Conservation (phyloP, 2,329 filamentous ascomycete species). For the Colletotrichum echinochloae region DNA sequence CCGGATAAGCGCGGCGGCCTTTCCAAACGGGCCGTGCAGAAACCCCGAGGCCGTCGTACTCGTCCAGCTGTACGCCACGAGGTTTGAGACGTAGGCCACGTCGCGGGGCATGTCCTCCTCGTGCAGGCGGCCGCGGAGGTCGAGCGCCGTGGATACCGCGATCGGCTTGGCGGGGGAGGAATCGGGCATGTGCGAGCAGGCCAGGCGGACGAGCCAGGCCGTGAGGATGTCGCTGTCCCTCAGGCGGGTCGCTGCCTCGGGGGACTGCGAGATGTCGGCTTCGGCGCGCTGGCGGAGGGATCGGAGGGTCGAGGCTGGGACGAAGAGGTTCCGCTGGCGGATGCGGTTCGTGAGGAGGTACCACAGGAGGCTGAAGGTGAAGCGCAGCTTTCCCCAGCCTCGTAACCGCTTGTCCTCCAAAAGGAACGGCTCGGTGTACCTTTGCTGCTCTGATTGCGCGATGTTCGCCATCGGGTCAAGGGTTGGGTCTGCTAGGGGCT, state of each 20-base stretch:
- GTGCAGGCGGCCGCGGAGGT: constrained; percentile 29
- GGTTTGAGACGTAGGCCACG: constrained; percentile 25
- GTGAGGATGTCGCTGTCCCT: constrained; percentile 36
- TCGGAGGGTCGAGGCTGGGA: constrained; percentile 36
- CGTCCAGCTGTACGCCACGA: constrained; percentile 37
- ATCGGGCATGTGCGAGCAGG: constrained; percentile 13
- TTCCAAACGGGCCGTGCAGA: constrained; percentile 17
- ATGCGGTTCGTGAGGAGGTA: constrained; percentile 35
- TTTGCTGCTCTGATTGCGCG: constrained; percentile 36
- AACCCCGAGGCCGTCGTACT: constrained; percentile 4
- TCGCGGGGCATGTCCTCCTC: constrained; percentile 15
- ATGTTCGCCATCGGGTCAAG: constrained; percentile 41
- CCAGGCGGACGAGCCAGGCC: constrained; percentile 28
- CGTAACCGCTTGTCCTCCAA: constrained; percentile 25
- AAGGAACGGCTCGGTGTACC: constrained; percentile 50
- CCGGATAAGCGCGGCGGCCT: constrained; percentile 17
- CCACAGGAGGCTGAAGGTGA: constrained; percentile 26
- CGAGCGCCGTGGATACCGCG: constrained; percentile 29
- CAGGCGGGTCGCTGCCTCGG: background rate
- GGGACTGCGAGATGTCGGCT: background rate
- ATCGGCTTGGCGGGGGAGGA: background rate
- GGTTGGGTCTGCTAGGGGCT: constrained; percentile 48
- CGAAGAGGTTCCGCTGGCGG: constrained; percentile 40
- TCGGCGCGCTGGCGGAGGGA: constrained; percentile 20
- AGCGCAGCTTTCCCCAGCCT: constrained; percentile 19